Evolutionary conservation across 2,329 filamentous ascomycete species (phyloP).

Genomic region (Diaporthe citriasiana): DNA sequence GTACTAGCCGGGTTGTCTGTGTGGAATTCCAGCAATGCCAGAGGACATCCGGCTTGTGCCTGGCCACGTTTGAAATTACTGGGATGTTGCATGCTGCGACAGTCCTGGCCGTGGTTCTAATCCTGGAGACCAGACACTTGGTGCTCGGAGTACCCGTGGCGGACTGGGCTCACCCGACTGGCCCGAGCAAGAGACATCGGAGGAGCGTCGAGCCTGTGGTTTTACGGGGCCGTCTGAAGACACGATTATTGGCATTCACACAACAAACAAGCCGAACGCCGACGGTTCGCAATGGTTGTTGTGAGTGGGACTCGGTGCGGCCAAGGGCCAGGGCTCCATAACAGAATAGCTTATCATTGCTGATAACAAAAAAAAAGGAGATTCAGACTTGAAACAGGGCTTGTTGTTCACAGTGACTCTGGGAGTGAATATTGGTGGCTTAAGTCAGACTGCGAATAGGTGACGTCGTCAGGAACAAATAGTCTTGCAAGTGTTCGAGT

Average conservation of each 20-base stretch:
- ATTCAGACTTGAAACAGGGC: constrained; percentile 12
- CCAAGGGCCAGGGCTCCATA: background rate
- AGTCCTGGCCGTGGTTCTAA: constrained; percentile 22
- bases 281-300: constrained; percentile 5
- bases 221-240: constrained; percentile 2
- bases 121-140: constrained; percentile 9
- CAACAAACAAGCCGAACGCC: constrained; percentile 6
- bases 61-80: constrained; percentile 13
- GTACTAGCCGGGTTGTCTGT: background rate
- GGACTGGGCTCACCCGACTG: constrained; percentile 44
- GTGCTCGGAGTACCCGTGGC: constrained; percentile 46
- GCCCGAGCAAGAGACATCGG: constrained; percentile 40
- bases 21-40: background rate
- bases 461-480: constrained; percentile 10
- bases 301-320: background rate
- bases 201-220: background rate
- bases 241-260: background rate
- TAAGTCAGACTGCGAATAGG: background rate
- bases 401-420: background rate
- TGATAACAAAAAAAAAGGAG: constrained; percentile 8
- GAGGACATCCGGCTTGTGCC: background rate
- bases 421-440: background rate
- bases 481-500: constrained; percentile 11
- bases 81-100: constrained; percentile 32
- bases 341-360: constrained; percentile 4